Conservation (phyloP, 1,139 yeast genomes). For the Sugiyamaella japonica region DNA sequence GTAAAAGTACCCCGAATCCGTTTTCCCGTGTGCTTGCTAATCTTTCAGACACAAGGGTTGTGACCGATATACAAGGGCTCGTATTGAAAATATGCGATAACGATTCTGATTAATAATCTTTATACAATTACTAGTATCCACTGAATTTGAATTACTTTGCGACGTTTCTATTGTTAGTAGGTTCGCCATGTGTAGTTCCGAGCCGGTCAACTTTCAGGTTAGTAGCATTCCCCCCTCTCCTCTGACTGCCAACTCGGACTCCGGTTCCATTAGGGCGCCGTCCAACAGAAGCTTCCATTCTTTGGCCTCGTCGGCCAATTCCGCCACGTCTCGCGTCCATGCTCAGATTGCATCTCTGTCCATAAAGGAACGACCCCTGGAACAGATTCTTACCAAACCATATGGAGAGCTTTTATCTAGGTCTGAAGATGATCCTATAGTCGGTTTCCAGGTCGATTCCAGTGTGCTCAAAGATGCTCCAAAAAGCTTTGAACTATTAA, state of each 20-base stretch:
- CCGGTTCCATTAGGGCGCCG: constrained; percentile 1
- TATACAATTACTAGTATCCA: too few relatives aligned
- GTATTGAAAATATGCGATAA: too few relatives aligned
- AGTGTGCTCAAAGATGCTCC: constrained; percentile 10
- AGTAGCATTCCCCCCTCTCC: constrained; percentile 1
- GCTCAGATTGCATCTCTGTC: constrained; percentile 10
- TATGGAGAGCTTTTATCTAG: constrained; percentile 12
- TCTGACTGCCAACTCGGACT: background rate
- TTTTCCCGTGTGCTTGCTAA: too few relatives aligned
- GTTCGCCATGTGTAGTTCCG: background rate
- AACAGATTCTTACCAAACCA: constrained; percentile 16
- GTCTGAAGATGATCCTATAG: constrained; percentile 9
- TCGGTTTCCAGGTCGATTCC: constrained; percentile 7
- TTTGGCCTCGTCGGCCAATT: constrained; percentile 8
- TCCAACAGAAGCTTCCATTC: constrained; percentile 10
- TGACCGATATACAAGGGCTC: too few relatives aligned
- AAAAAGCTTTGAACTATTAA: constrained; percentile 10
- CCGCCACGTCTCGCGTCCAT: constrained; percentile 6
- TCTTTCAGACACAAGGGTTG: too few relatives aligned
- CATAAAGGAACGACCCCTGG: constrained; percentile 18
- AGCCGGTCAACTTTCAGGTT: background rate
- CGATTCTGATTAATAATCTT: too few relatives aligned
- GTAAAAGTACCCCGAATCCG: too few relatives aligned
- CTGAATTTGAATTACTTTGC: background rate
- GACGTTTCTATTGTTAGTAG: background rate